A percentile compares a stretch with the other conserved stretches of the same genome.
phyloP scores from a whole-genome alignment of 805 yeast species.

The Candida loeiensis region DNA sequence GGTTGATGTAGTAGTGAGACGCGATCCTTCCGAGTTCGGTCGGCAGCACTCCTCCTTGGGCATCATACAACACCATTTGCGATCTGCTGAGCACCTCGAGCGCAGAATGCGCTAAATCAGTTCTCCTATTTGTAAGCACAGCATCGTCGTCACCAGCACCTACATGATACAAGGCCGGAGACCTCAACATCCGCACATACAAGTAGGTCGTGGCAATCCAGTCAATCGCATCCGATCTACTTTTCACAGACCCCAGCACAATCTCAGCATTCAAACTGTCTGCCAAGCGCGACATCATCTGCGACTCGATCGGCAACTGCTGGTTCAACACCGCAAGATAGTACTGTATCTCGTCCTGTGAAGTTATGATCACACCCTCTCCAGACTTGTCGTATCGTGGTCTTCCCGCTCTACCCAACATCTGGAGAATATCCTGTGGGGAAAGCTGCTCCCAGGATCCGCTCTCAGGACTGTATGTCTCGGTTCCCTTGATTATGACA shows the following conservation, averaged over 20 bases:
- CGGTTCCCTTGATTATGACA: slow-evolving; percentile 90
- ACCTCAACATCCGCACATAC: slow-evolving; percentile 68
- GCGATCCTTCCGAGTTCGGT: slow-evolving; percentile 81
- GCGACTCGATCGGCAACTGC: slow-evolving; percentile 90
- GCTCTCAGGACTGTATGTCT: slow-evolving; percentile 84
- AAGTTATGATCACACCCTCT: slow-evolving; percentile 88
- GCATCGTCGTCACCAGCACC: slow-evolving; percentile 51
- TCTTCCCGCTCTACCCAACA: slow-evolving; percentile 98
- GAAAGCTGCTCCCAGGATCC: slow-evolving; percentile 90
- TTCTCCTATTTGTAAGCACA: slow-evolving; percentile 49
- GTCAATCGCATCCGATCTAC: slow-evolving; percentile 61
- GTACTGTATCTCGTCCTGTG: slow-evolving; percentile 81
- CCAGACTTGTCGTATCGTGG: slow-evolving; percentile 92
- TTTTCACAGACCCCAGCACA: slow-evolving; percentile 62
- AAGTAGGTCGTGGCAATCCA: slow-evolving; percentile 84
- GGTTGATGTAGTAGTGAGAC: slow-evolving; percentile 78
- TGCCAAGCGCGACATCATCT: slow-evolving; percentile 62
- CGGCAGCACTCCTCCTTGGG: slow-evolving; percentile 36
- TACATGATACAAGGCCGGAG: slow-evolving; percentile 74
- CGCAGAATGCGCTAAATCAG: slow-evolving; percentile 76
- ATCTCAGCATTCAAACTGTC: slow-evolving; percentile 87
- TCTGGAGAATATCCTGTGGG: slow-evolving; percentile 91
- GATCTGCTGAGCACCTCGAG: slow-evolving; percentile 52
- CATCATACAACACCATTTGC: slow-evolving; percentile 60
- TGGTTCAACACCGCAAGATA: slow-evolving; percentile 88